phyloP scores from a whole-genome alignment of 2,329 filamentous ascomycete genomes.

The Simplicillium sp. region DNA sequence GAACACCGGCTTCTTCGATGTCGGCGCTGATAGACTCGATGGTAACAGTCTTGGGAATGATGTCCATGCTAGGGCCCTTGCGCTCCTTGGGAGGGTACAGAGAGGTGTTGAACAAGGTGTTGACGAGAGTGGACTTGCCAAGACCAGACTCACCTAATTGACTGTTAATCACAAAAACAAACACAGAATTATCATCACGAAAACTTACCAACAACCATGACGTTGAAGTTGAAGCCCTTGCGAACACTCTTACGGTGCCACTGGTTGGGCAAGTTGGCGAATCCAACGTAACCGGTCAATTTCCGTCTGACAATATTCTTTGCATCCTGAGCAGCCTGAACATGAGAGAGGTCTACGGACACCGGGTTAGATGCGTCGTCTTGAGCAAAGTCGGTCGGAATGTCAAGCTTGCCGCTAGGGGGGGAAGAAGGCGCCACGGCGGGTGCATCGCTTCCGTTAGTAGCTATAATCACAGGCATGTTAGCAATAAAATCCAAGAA shows the following conservation, averaged over 20 bases:
- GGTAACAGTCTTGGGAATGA: constrained; percentile 94
- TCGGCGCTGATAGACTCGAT: constrained; percentile 93
- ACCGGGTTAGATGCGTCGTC: constrained; percentile 25
- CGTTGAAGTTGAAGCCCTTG: constrained; percentile 99
- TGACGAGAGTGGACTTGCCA: constrained; percentile 97
- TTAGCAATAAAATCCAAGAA: constrained; percentile 21
- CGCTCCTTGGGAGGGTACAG: constrained; percentile 98
- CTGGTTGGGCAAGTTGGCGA: constrained; percentile 97
- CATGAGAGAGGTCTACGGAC: constrained; percentile 22
- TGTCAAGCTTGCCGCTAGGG: constrained; percentile 26
- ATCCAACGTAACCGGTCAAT: constrained; percentile 96
- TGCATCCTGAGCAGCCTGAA: constrained; percentile 53
- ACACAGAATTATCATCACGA: background rate
- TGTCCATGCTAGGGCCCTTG: constrained; percentile 93
- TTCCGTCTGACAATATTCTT: constrained; percentile 97
- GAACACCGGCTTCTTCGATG: constrained; percentile 97
- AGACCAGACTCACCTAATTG: constrained; percentile 87
- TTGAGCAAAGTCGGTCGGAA: constrained; percentile 17
- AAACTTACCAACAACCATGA: constrained; percentile 97
- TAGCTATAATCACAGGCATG: constrained; percentile 25
- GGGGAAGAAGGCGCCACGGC: constrained; percentile 32
- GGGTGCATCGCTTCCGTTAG: constrained; percentile 33
- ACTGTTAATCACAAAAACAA: constrained; percentile 4
- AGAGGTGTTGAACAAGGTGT: constrained; percentile 99
- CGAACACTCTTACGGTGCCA: constrained; percentile 99